Evolutionary conservation across 768 basidiomycete species (phyloP).

Genomic region (Gloeopeniophorella convolvens): DNA sequence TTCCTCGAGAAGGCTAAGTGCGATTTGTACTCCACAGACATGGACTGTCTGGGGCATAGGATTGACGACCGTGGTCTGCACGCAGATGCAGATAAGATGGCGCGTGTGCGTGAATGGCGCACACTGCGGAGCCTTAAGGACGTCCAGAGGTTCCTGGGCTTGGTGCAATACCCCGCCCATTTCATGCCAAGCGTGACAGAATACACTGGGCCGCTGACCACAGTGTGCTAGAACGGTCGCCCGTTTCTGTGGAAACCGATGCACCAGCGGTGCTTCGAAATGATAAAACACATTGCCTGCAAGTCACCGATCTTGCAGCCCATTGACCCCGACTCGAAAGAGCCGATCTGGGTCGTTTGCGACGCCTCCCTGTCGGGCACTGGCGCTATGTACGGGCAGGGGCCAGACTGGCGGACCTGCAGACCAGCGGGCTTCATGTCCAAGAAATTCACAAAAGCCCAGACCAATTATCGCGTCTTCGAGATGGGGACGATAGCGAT

Average conservation of each 20-base stretch:
- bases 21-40: no score
- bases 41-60: background rate
- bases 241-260: no score
- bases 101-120: constrained; percentile 30
- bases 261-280: no score
- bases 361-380: constrained; percentile 22
- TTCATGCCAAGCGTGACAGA: constrained; percentile 33
- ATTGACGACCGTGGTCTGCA: constrained; percentile 36
- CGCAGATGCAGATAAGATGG: constrained; percentile 33
- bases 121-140: constrained; percentile 30
- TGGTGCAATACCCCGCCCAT: no score
- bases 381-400: constrained; percentile 27
- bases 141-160: constrained; percentile 36
- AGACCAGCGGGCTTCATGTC: constrained; percentile 28
- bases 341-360: constrained; percentile 23
- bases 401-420: constrained; percentile 24
- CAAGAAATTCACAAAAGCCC: constrained; percentile 27
- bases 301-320: constrained; percentile 22
- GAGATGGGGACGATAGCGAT: constrained; percentile 20
- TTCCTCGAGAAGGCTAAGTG: no score
- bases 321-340: constrained; percentile 10
- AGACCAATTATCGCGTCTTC: constrained; percentile 21
- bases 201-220: constrained; percentile 29
- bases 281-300: constrained; percentile 17
- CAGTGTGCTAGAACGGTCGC: constrained; percentile 25